Evolutionary conservation across 1,284 basidiomycete species (phyloP), one percentile per base, ranked within the genome.

Genomic region (Ustilago nuda): DNA sequence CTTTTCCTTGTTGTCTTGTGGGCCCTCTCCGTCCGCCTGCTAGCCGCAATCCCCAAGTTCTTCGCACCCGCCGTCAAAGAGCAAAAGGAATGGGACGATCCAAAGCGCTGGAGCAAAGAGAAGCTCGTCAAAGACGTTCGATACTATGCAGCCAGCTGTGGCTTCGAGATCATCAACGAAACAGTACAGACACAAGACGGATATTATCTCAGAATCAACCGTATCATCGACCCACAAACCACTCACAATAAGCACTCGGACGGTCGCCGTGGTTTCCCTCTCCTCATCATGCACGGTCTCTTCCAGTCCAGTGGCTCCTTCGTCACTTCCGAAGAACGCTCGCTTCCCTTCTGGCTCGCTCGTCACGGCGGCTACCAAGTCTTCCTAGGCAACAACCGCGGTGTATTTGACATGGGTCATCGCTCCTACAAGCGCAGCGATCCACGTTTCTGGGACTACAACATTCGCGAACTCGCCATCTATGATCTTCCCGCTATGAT

Each of bases 361-460:
- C 87, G 88, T 62, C 87, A 89, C 52, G 84, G 87, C 3, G 87
- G 87, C 23, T 91, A 90, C 79, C 89, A 90, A 74, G 89, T 91
- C n/a, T 91, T 89, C 76, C 85, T 91, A 9, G 89, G 90, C 37
- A 91, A 91, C 82, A 90, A 88, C 13, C 86, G 90, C 30, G 89
- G 89, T 30, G 88, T 90, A 2, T 91, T 90, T 76, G 88, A 89
- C 69, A 90, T 90, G 89, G 90, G 90, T 8, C 90, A 91, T 78
- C 81, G 87, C 19, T 87, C 81, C 48, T 87, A 88, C 66, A 86
- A 83, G 23, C 82, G 89, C 27, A 85, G 84, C 60, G 89, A 90
- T 78, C 90, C 90, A 9, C 84, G 89, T 4, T 90, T 91, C 80
- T 91, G 90, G 90, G 89, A 91, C 82, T 91, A 89, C 88, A 90